Base-by-base conservation (phyloP, 768 basidiomycete species). In the Chlorophyllum brunneum region DNA sequence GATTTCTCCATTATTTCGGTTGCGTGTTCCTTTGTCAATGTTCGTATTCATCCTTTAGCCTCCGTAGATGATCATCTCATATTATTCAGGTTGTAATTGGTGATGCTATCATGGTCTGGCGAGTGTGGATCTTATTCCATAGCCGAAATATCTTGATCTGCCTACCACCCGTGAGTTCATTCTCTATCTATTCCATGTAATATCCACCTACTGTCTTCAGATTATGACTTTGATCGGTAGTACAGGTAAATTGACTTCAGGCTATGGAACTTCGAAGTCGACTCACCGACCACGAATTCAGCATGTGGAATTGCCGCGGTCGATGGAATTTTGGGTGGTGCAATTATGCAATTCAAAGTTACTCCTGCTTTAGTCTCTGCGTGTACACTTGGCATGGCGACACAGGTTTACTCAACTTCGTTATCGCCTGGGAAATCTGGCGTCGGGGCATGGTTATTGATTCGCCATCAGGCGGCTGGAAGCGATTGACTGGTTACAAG, bases 391-490 rank as follows among this genome's bases (percentile, higher is more conserved):
- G 31, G 27, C 20, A 34, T 46, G 18, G 18, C 11, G 11, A 46
- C 45, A 0, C 45, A 46, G 13, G 45, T 13, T 9, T 46, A 46
- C 33, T 46, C 45, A 5, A 46, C 45, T 15, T 36, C 45, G 2
- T 46, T 5, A 46, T 46, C 31, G 45, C 45, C n/a, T 46, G 31
- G 31, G 31, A 46, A 22, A 33, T 46, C 11, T 46, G 45, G 45
- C 30, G 20, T 13, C 45, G 30, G 7, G 45, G 45, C 24, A 20
- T 46, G 16, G 10, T 23, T 13, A 46, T 10, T 24, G 24, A 18
- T 27, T 5, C 16, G 9, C 11, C 18, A 2, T n/a, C n/a, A n/a
- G n/a, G n/a, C n/a, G 13, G 45, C 10, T 18, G 45, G 11, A 36
- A 33, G 22, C 3, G 7, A 16, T 20, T 33, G 6, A 34, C 30